phyloP scores from a whole-genome alignment of 2,329 filamentous ascomycete species.

The Colletotrichum sp. region DNA sequence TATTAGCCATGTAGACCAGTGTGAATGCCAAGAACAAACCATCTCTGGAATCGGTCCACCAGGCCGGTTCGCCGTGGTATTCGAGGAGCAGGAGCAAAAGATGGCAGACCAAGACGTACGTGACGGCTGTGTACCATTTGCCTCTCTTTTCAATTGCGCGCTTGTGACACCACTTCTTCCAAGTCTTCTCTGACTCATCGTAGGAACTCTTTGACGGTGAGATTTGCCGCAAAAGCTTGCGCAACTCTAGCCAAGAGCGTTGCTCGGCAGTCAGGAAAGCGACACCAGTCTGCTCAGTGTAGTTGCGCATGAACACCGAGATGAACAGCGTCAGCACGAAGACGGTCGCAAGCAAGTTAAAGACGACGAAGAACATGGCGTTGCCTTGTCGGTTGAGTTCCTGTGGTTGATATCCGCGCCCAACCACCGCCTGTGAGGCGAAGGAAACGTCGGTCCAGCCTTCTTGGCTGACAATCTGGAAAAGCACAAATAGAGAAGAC shows the following conservation, averaged over 20 bases:
- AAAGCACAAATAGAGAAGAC: slow-evolving; percentile 92
- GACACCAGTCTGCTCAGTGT: slow-evolving; percentile 97
- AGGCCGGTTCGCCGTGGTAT: slow-evolving; percentile 75
- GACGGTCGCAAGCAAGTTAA: slow-evolving; percentile 95
- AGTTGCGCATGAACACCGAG: slow-evolving; percentile 99
- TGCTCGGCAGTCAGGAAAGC: slow-evolving; percentile 96
- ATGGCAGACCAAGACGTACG: slow-evolving; percentile 80
- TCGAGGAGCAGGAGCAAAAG: slow-evolving; percentile 84
- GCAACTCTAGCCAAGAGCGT: slow-evolving; percentile 92
- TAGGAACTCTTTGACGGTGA: slow-evolving; percentile 93
- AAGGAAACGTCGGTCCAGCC: slow-evolving; percentile 97
- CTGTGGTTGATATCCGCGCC: slow-evolving; percentile 74
- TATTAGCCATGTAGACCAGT: slow-evolving; percentile 81
- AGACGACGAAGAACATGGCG: slow-evolving; percentile 91
- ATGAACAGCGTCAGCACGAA: slow-evolving; percentile 98
- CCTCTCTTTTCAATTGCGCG: slow-evolving; percentile 93
- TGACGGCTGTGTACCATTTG: slow-evolving; percentile 86
- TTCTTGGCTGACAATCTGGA: slow-evolving; percentile 98
- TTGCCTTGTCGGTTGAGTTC: slow-evolving; percentile 78
- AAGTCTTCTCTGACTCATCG: slow-evolving; percentile 74
- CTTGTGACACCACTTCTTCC: slow-evolving; percentile 95
- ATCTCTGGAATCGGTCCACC: slow-evolving; percentile 76
- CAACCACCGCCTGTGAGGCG: slow-evolving; percentile 81
- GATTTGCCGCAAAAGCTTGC: slow-evolving; percentile 90
- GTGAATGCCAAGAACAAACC: slow-evolving; percentile 82